Evolutionary conservation across 75 land plant genomes (phyloP).

Genomic region (Selaginella moellendorffii): DNA sequence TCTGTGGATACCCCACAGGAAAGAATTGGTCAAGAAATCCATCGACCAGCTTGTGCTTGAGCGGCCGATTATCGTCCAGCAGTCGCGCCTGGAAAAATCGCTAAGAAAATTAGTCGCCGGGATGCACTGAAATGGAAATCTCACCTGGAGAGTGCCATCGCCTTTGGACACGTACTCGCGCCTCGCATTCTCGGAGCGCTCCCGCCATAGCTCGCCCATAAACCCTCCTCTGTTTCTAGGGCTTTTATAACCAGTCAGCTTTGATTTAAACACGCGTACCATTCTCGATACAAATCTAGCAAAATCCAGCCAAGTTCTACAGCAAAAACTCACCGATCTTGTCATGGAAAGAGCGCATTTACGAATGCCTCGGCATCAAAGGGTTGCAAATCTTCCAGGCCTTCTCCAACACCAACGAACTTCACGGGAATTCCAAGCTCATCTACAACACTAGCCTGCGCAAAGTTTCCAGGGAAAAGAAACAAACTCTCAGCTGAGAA

Average conservation of each 20-base stretch:
- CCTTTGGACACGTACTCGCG: neutral
- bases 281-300: no score
- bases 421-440: slow-evolving; percentile 96
- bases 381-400: slow-evolving; percentile 85
- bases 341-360: slow-evolving; percentile 78
- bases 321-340: no score
- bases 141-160: neutral
- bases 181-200: neutral
- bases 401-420: slow-evolving; percentile 87
- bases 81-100: slow-evolving; percentile 31
- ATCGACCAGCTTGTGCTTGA: slow-evolving; percentile 37
- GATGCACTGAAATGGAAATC: neutral
- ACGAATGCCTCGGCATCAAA: slow-evolving; percentile 93
- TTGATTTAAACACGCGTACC: no score
- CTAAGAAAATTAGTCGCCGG: neutral
- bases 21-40: slow-evolving; percentile 71
- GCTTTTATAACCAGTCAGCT: no score
- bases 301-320: no score
- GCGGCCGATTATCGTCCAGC: slow-evolving; percentile 51
- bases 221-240: no score
- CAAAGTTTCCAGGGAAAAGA: neutral
- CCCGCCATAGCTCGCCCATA: neutral
- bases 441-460: slow-evolving; percentile 93
- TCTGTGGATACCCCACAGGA: slow-evolving; percentile 66
- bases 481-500: neutral